Evolutionary conservation across 2,329 filamentous ascomycete species (phyloP), one percentile per base, ranked within the genome.

Genomic region (Falciphora oryzae): DNA sequence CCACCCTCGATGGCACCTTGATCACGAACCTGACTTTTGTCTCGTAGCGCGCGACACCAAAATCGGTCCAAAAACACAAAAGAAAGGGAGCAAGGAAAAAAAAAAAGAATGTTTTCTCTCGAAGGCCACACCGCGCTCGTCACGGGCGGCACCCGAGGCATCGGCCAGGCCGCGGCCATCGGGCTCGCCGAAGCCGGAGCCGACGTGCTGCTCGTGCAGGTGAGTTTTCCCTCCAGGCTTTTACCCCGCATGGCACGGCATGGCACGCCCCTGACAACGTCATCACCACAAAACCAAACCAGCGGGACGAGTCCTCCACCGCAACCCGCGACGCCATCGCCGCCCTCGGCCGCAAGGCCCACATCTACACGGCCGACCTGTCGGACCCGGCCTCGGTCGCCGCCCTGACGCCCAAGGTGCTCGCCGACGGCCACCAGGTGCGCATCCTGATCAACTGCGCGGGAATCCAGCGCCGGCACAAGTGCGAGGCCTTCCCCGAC

Each of bases 391-490:
- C 78, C 27, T 84, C 86, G 28, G 87, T 93, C 64, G 77, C 82
- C n/a, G 75, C 77, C 0, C 80, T 93, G 2, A 78, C 86, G 1
- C 84, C 88, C 29, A 77, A 78, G 27, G 75, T 93, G 65, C 79
- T 91, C n/a, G 77, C 80, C 57, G 85, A 88, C 71, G 84, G 83
- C 61, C 82, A 87, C 73, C 16, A 85, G 72, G 85, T 96, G 68
- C 84, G 91, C 72, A 91, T 96, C 72, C 84, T 96, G 10, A 79
- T 96, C 70, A 96, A 93, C 79, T 94, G 91, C 77, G 93, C 90
- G 25, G 93, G 93, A 31, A 93, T 96, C 73, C 93, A 96, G 76
- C 83, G 87, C 67, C 83, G 92, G 18, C 90, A 95, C 75, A 86
- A 90, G 0, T 87, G 89, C 58, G 86, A 92, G 70, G 76, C 83